A percentile compares a stretch with the other conserved stretches of the same genome.
Conservation (phyloP, 106 monocot species). For the Acorus calamus region DNA sequence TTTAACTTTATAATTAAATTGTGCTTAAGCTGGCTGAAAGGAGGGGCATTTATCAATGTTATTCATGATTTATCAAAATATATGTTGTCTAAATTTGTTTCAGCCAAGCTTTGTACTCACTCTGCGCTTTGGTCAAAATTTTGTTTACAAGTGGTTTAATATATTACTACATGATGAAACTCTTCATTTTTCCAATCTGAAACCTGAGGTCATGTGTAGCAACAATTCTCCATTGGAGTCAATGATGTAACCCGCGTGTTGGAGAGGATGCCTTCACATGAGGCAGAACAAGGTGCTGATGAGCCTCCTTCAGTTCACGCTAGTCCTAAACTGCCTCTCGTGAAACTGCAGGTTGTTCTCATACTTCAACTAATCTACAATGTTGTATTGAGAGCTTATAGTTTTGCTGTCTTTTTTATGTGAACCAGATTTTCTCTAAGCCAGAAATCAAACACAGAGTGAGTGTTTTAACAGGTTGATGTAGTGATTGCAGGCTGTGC, state of each 20-base stretch:
- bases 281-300: background rate
- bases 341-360: slow-evolving; percentile 46
- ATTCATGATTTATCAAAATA: too few relatives aligned
- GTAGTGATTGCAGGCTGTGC: slow-evolving; percentile 35
- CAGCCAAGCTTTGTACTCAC: too few relatives aligned
- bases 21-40: too few relatives aligned
- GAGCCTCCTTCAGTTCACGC: background rate
- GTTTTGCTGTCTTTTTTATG: too few relatives aligned
- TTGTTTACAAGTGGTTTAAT: background rate
- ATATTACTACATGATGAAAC: background rate
- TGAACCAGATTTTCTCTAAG: too few relatives aligned
- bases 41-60: too few relatives aligned
- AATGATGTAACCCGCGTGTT: slow-evolving; percentile 85
- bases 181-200: background rate
- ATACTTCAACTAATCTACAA: too few relatives aligned
- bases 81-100: too few relatives aligned
- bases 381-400: too few relatives aligned
- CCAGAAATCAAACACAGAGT: too few relatives aligned
- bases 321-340: slow-evolving; percentile 23
- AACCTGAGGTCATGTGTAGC: slow-evolving; percentile 24
- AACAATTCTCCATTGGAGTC: slow-evolving; percentile 80
- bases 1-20: too few relatives aligned
- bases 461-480: too few relatives aligned
- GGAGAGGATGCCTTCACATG: slow-evolving; percentile 62
- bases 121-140: background rate